Conservation (phyloP, 139 green algal species). For the Chlorella sp. region DNA sequence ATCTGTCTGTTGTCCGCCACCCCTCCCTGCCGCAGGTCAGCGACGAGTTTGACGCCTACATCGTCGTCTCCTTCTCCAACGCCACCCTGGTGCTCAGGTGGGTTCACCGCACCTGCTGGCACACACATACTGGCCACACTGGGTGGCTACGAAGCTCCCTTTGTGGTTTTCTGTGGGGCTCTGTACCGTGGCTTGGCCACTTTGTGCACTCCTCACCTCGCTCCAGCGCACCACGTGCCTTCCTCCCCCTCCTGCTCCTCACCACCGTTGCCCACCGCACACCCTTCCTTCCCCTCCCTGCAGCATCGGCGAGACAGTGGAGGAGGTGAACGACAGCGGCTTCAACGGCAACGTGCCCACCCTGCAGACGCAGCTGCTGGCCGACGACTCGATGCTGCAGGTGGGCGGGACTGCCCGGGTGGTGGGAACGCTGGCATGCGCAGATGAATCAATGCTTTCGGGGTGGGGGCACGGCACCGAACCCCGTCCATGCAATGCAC, state of each 20-base stretch:
- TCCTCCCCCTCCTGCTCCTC: neutral
- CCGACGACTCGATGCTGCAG: slow-evolving; percentile 95
- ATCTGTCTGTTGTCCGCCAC: too few relatives aligned
- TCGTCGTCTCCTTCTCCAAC: slow-evolving; percentile 97
- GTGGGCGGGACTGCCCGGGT: neutral
- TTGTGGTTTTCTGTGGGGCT: too few relatives aligned
- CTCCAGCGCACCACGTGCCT: too few relatives aligned
- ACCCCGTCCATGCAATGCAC: too few relatives aligned
- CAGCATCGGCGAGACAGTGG: slow-evolving; percentile 96
- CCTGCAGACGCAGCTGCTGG: slow-evolving; percentile 85
- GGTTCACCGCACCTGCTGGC: neutral
- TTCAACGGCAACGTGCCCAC: slow-evolving; percentile 89
- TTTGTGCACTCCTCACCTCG: too few relatives aligned
- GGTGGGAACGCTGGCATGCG: too few relatives aligned
- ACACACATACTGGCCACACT: too few relatives aligned
- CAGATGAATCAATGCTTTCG: too few relatives aligned
- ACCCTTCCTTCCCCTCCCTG: slow-evolving; percentile 44
- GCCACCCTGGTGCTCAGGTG: slow-evolving; percentile 88
- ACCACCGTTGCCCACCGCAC: neutral
- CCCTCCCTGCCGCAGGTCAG: neutral
- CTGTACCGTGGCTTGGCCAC: too few relatives aligned
- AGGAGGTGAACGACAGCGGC: slow-evolving; percentile 96
- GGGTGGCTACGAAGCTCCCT: too few relatives aligned
- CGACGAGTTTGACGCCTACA: slow-evolving; percentile 95
- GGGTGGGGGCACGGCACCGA: too few relatives aligned